Evolutionary conservation across 495 filamentous ascomycete species (phyloP).

Genomic region (Aspergillus bridgeri): DNA sequence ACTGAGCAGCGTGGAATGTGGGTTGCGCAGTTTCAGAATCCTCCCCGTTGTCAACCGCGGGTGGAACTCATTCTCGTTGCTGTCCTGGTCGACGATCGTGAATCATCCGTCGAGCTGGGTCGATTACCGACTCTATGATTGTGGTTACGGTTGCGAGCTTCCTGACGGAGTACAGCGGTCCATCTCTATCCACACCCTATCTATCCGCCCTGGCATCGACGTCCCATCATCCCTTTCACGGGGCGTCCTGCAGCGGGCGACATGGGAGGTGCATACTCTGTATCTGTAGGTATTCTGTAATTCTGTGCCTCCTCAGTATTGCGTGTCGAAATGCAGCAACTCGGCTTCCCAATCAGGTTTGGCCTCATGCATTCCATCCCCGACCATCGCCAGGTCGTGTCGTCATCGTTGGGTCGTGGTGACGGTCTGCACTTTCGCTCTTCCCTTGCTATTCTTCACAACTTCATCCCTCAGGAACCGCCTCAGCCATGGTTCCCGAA

Average conservation of each 20-base stretch:
- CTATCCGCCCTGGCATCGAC: too few species aligned
- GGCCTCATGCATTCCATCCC: not conserved
- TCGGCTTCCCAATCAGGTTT: not conserved
- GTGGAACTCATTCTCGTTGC: not conserved
- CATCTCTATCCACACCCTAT: too few species aligned
- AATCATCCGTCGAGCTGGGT: not conserved
- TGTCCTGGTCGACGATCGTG: not conserved
- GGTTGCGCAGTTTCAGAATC: not conserved
- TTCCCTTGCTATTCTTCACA: not conserved
- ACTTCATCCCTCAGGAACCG: conserved; percentile 9
- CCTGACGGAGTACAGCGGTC: not conserved
- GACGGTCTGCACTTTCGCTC: conserved; percentile 9
- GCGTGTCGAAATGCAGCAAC: conserved; percentile 2
- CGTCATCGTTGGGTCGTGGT: conserved; percentile 17
- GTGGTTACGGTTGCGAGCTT: not conserved
- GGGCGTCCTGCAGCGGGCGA: not conserved
- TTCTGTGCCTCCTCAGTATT: not conserved
- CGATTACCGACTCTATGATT: too few species aligned
- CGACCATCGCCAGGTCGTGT: conserved; percentile 13
- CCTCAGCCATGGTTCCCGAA: not conserved
- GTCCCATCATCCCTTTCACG: not conserved
- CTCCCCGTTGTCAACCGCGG: not conserved
- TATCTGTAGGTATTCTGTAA: too few species aligned
- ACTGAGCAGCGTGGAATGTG: not conserved
- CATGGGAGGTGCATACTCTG: too few species aligned